A percentile compares a stretch with the other conserved stretches of the same genome.
These are phyloP conservation scores for Irpex sp. DNA, from an alignment of 1,284 basidiomycete species.

Conservation along the genomic window DNA sequence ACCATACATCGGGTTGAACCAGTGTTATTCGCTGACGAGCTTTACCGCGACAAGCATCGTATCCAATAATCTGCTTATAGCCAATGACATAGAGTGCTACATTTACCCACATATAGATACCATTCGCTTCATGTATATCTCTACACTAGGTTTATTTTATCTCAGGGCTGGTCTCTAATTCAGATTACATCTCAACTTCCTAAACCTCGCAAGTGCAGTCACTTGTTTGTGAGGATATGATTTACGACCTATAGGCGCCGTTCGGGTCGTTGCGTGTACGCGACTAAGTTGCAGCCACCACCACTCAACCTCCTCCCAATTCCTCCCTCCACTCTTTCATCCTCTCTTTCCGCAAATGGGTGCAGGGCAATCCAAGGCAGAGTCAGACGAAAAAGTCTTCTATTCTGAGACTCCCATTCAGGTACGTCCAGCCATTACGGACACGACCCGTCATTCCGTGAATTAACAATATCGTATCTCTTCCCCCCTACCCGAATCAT, in stretches of 20 bases:
- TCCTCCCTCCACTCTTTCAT: background rate
- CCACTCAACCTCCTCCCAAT: background rate
- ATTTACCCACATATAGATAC: background rate
- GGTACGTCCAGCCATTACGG: slow-evolving; percentile 32
- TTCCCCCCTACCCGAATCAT: slow-evolving; percentile 2
- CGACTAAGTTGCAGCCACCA: background rate
- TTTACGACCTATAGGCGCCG: slow-evolving; percentile 3
- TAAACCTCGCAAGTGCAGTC: background rate
- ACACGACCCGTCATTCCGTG: background rate
- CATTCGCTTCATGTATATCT: background rate
- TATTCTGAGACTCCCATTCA: slow-evolving; percentile 61
- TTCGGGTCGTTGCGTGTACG: background rate
- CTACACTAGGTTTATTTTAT: background rate
- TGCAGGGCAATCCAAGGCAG: slow-evolving; percentile 58
- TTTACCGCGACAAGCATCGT: background rate
- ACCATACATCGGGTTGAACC: slow-evolving; percentile 23
- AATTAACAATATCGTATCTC: background rate
- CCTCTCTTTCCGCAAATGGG: slow-evolving; percentile 43
- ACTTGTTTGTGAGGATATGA: background rate
- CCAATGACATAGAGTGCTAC: background rate
- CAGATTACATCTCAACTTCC: background rate
- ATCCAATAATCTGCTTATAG: background rate
- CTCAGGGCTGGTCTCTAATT: background rate
- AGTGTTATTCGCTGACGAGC: slow-evolving; percentile 27
- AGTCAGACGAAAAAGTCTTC: slow-evolving; percentile 50